Conservation (phyloP, 176 grass and related monocot species). For the Calamus simplicifolius region DNA sequence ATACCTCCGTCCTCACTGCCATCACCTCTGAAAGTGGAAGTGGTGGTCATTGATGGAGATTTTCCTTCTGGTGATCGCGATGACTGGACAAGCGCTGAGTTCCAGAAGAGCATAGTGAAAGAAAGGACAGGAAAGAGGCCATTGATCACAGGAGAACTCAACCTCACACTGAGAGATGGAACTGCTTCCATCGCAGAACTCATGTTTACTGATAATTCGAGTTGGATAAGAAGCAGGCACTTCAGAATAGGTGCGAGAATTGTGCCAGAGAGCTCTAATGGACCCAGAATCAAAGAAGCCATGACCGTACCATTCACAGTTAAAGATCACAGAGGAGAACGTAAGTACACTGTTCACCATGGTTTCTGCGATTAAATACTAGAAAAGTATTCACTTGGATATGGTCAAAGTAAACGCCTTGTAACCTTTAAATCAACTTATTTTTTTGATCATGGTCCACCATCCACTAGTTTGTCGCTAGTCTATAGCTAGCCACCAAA, state of each 20-base stretch:
- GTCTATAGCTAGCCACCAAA: too few relatives aligned
- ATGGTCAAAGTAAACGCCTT: too few relatives aligned
- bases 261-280: conserved; percentile 22
- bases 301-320: conserved; percentile 59
- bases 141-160: conserved; percentile 64
- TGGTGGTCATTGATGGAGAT: conserved; percentile 63
- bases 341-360: conserved; percentile 16
- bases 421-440: too few relatives aligned
- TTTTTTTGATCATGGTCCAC: too few relatives aligned
- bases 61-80: conserved; percentile 36
- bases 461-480: too few relatives aligned
- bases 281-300: conserved; percentile 52
- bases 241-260: conserved; percentile 67
- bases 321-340: conserved; percentile 80
- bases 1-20: neutral
- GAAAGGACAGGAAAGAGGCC: conserved; percentile 70
- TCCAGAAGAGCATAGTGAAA: conserved; percentile 38
- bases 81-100: conserved; percentile 41
- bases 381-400: too few relatives aligned
- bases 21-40: conserved; percentile 49
- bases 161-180: conserved; percentile 40
- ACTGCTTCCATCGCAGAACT: conserved; percentile 39
- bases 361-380: too few relatives aligned
- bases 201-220: conserved; percentile 87
- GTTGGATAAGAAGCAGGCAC: conserved; percentile 65